Base-by-base conservation (phyloP, 2,329 filamentous ascomycete genomes). In the Colletotrichum filicis region DNA sequence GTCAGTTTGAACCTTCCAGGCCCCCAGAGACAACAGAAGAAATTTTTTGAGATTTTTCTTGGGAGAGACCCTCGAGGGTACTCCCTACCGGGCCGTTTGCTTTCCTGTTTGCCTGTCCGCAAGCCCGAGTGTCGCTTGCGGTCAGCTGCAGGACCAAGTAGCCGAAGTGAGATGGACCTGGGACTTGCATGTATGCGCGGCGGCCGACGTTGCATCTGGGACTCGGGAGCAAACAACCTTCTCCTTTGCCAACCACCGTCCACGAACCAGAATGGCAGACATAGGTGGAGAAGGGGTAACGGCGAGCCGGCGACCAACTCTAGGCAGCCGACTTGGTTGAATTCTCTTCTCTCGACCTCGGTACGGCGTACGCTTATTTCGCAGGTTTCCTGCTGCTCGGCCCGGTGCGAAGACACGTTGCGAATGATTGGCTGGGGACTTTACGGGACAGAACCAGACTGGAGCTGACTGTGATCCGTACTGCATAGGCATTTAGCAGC, bases 131-230 rank as follows among this genome's bases (percentile, higher is more conserved):
- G 24, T 57, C 46, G 56, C 42, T 58, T 62, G 37, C 58, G 57
- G n/a, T 19, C 30, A 32, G 57, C 26, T 30, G 64, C 68, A 68
- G 57, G 49, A 53, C 57, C 57, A 52, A 35, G 57, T 37, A 63
- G 26, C 30, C 56, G 32, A 66, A 61, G 46, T 66, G 35, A 32
- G 32, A 26, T 26, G 63, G 35, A 59, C 55, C 49, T 32, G 35
- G 30, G 63, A 24, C 32, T 53, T 62, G 65, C 30, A 52, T n/a
- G 68, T 32, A 35, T 28, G 3, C 37, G 19, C 30, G 63, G 49
- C 46, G 64, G 68, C 64, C 68, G 57, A 68, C 57, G 49, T 52
- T 57, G 57, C 68, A 71, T 68, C 26, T 71, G 26, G 46, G 16
- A 42, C 37, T 42, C 16, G 37, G 16, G 7, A 68, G 64, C 64